phyloP scores from a whole-genome alignment of 169 alveolate species.

The Cryptosporidium ubiquitum region DNA sequence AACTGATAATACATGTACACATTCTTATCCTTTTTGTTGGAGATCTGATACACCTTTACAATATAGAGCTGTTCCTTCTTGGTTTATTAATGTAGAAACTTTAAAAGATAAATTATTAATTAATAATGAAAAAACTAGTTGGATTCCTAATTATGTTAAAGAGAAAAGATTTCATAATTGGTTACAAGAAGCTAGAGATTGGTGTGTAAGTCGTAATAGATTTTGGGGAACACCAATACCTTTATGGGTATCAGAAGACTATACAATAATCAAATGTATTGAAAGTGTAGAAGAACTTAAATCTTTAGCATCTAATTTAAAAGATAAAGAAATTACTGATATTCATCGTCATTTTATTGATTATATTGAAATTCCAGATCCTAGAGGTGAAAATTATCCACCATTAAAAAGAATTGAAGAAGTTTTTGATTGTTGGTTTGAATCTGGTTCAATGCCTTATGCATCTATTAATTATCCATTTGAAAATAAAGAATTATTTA shows the following conservation, averaged over 20 bases:
- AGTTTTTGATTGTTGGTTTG: slow-evolving; percentile 99
- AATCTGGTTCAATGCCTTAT: slow-evolving; percentile 99
- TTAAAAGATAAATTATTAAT: slow-evolving; percentile 89
- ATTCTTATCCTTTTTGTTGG: slow-evolving; percentile 99
- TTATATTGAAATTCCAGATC: slow-evolving; percentile 95
- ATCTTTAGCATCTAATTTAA: slow-evolving; percentile 75
- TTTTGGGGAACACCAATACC: slow-evolving; percentile 99
- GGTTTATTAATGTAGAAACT: slow-evolving; percentile 98
- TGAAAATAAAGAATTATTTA: slow-evolving; percentile 88
- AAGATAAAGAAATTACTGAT: slow-evolving; percentile 87
- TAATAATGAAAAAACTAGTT: slow-evolving; percentile 89
- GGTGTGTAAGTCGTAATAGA: slow-evolving; percentile 99
- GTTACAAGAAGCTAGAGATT: slow-evolving; percentile 98
- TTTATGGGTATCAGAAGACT: slow-evolving; percentile 96
- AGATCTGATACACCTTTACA: slow-evolving; percentile 99
- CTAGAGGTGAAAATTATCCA: slow-evolving; percentile 92
- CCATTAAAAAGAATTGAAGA: slow-evolving; percentile 87
- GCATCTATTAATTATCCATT: slow-evolving; percentile 98
- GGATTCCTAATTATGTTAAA: slow-evolving; percentile 97
- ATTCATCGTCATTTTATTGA: slow-evolving; percentile 98
- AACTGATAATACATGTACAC: slow-evolving; percentile 84
- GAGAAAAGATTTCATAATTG: slow-evolving; percentile 98
- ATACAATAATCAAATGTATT: slow-evolving; percentile 93
- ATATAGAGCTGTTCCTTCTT: slow-evolving; percentile 96
- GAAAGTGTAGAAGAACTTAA: slow-evolving; percentile 90